Evolutionary conservation across 768 basidiomycete species (phyloP), one percentile per base, ranked within the genome.

Genomic region (Chalciporus pseudorubinellus): DNA sequence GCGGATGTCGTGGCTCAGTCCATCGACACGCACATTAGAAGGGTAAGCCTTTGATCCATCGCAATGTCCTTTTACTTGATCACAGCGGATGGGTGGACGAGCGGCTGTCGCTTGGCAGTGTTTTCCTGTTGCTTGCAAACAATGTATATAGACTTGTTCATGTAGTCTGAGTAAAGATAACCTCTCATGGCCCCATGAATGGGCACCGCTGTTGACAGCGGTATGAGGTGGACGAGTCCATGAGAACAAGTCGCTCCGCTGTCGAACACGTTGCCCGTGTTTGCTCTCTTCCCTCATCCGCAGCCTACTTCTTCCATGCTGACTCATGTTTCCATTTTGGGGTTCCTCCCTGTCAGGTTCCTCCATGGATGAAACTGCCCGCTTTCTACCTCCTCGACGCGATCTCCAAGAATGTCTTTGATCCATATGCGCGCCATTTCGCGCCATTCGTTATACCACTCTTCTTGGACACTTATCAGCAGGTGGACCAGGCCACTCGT

Each of bases 351-450:
- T 52, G 33, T 65, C 72, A 98, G 95, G 92, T 93, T 12, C 85
- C 85, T 18, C 83, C 88, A 19, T 87, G 83, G 77, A 87, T 90
- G 78, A 95, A 97, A 72, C 77, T 99, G 8, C 95, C 97, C 1
- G 80, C 89, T 0, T 93, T 98, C 61, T 99, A 98, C 66, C 81
- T 98, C 7, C 78, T 99, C 64, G 97, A 98, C 65, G 95, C 95
- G 13, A 93, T 99, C 52, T 91, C 91, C 49, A 99, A 99, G 70
- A 98, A 98, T 74, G 85, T 95, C 29, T 95, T 85, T 58, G 84
- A 91, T 22, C 95, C 95, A 19, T 98, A 98, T 72, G 89, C 91
- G 26, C 83, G 84, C 53, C 81, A 85, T 55, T 94, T 99, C 62
- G 79, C 88, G 11, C 78, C 83, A 10, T 81, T 93, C 65, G 88